Conservation (phyloP, 2,329 filamentous ascomycete species). For the Colletotrichum cuscutae region DNA sequence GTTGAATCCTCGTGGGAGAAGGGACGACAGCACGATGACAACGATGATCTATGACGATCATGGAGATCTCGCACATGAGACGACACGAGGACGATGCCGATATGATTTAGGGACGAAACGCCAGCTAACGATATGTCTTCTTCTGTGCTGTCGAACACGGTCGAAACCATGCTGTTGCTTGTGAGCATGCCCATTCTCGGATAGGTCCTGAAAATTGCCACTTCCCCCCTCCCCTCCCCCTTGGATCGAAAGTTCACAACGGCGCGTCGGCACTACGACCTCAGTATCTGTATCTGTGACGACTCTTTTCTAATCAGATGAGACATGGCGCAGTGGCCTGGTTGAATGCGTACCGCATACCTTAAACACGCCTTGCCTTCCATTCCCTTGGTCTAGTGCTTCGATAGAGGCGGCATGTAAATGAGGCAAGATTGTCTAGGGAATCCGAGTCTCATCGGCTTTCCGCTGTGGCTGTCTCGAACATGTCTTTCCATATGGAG, state of each 20-base stretch:
- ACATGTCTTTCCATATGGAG: conserved; percentile 18
- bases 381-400: neutral
- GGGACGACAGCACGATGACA: conserved; percentile 16
- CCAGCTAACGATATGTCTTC: conserved; percentile 5
- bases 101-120: conserved; percentile 13
- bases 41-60: conserved; percentile 29
- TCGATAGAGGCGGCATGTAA: conserved; percentile 8
- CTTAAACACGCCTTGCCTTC: neutral
- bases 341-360: conserved; percentile 1
- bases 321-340: conserved; percentile 18
- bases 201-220: neutral
- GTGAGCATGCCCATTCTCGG: neutral
- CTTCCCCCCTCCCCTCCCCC: no score
- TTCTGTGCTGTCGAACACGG: neutral
- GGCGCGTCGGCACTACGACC: conserved; percentile 15
- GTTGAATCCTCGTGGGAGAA: conserved; percentile 14
- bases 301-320: conserved; percentile 13
- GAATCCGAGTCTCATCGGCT: neutral
- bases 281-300: neutral
- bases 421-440: conserved; percentile 17
- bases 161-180: neutral
- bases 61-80: conserved; percentile 13
- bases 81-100: conserved; percentile 16
- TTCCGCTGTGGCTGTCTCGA: conserved; percentile 16
- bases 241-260: neutral